Base-by-base conservation (phyloP, 192 early-diverging fungal species). In the Coemansia sp. region DNA sequence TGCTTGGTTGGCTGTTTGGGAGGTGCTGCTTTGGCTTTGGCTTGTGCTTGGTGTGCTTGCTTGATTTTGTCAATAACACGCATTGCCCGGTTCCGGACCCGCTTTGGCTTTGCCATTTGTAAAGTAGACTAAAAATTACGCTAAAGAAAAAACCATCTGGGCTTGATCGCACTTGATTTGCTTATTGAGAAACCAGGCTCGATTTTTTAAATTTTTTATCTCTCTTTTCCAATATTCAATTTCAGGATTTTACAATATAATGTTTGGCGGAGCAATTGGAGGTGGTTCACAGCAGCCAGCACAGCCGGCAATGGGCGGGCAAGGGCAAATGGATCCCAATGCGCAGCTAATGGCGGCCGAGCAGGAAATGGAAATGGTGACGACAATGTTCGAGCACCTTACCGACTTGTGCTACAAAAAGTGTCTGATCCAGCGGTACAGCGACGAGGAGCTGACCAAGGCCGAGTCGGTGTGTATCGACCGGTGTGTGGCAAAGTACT, bases 381-480 rank as follows among this genome's bases (percentile, higher is more conserved):
- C 89, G 3, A 89, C 91, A 47, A 82, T 91, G 76, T 91, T 89
- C 81, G 85, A 89, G 65, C 84, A 87, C 56, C 87, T 95, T 53
- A 80, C 84, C 47, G 85, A 89, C 32, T 76, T 87, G n/a, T 96
- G 94, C 83, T 86, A 89, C 72, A 76, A 86, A 35, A 96, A 96
- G 69, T 96, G 94, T 73, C 87, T 96, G 56, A 86, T 91, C 21
- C 76, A 84, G 69, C 84, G 84, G 41, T 96, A 96, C 65, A 82
- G 79, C 60, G 93, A 94, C 62, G 83, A 77, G 49, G 89, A 92
- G 55, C 81, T 96, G 62, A 91, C 91, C 67, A 96, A 96, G 79
- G 94, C 93, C 58, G 94, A 96, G 79, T 86, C 88, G 8, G 90
- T 93, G 23, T 96, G 94, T 72, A 83, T 91, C 41, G 94, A 96